Base-by-base conservation (phyloP, 345 rosid genomes). In the Eutrema japonicum region DNA sequence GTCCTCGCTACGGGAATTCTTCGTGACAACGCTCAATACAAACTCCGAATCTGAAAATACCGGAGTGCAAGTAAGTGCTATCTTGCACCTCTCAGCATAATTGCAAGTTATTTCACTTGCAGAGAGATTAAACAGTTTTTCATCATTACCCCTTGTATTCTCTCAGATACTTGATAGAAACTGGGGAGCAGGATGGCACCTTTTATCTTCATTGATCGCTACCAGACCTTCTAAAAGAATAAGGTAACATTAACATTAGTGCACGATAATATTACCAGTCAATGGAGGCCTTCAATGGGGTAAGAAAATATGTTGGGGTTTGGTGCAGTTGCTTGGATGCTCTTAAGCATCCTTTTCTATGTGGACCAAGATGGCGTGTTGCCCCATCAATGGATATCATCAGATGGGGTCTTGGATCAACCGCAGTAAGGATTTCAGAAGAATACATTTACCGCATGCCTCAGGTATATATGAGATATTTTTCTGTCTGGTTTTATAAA, bases 181-280 rank as follows among this genome's bases (percentile, higher is more conserved):
- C 68, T 89, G 96, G 90, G 97, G 97, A 67, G 93, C 93, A 3
- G 98, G 98, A 52, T 94, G 97, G 98, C 88, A 94, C 77, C 95
- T 94, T 75, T 80, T 91, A 36, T 89, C 96, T 41, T 84, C 86
- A 53, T 71, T 94, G 77, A 90, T 94, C 70, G 95, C 98, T 62
- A 81, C 83, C 38, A 86, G 81, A 77, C 86, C 87, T 80, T 88
- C 92, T 12, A 73, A 87, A 77, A 80, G 98, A 85, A 89, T 91
- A 66, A 91, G 92, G 97, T 89, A 82, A 68, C 51, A 22, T 22
- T 59, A 72, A 51, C 46, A 22, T 7, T 27, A 22, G 8, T 11
- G 4, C 55, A 3, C 2, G 9, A 27, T 43, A 37, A 13, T 50
- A 47, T 66, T 9, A 18, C 45, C 6, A 45, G 51, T 50, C 36